Evolutionary conservation across 2,329 filamentous ascomycete genomes (phyloP).

Genomic region (Trichophyton mentagrophytes): DNA sequence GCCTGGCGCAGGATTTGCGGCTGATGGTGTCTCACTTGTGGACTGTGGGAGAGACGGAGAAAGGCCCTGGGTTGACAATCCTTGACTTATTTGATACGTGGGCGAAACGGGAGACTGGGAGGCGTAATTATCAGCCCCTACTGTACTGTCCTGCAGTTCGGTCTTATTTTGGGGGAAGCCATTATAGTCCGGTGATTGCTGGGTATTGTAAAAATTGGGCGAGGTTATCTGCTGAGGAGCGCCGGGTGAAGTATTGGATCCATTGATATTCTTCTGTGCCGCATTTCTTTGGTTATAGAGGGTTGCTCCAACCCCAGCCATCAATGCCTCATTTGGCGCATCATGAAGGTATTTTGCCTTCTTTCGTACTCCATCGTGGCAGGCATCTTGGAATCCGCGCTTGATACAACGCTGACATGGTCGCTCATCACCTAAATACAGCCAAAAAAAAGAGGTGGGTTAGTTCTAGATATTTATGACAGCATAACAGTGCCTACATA

Average conservation of each 20-base stretch:
- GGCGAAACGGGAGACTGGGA: slow-evolving; percentile 65
- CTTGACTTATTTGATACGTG: slow-evolving; percentile 47
- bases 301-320: slow-evolving; percentile 70
- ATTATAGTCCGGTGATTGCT: slow-evolving; percentile 23
- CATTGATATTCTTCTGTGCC: slow-evolving; percentile 21
- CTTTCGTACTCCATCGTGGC: slow-evolving; percentile 92
- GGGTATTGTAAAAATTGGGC: slow-evolving; percentile 35
- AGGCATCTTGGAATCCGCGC: slow-evolving; percentile 76
- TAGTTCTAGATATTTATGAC: not conserved
- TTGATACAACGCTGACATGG: slow-evolving; percentile 92
- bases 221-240: slow-evolving; percentile 22
- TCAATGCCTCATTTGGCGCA: slow-evolving; percentile 74
- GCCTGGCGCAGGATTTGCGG: slow-evolving; percentile 26
- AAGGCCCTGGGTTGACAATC: slow-evolving; percentile 24
- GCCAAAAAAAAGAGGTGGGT: not conserved
- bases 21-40: slow-evolving; percentile 37
- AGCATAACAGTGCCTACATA: slow-evolving; percentile 44
- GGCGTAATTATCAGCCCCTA: slow-evolving; percentile 43
- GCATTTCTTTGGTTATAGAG: slow-evolving; percentile 38
- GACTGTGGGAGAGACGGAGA: slow-evolving; percentile 37
- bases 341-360: slow-evolving; percentile 99
- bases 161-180: slow-evolving; percentile 29
- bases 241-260: slow-evolving; percentile 19
- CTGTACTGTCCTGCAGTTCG: slow-evolving; percentile 33
- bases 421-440: slow-evolving; percentile 67